These are phyloP conservation scores for Neurospora discreta DNA, from an alignment of 495 filamentous ascomycete genomes.

Conservation along the genomic window DNA sequence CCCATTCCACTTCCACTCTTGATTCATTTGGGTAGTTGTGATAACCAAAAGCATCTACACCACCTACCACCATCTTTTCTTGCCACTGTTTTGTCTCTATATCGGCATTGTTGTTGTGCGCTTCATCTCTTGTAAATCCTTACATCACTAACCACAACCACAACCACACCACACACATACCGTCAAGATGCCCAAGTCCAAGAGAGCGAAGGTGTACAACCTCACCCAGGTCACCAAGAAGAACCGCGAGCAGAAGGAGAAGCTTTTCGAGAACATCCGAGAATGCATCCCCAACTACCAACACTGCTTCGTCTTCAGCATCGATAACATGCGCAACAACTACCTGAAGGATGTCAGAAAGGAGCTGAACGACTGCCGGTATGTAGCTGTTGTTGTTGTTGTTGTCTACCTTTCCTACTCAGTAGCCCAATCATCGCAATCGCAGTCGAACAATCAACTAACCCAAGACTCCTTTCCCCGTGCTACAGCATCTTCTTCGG, in stretches of 20 bases:
- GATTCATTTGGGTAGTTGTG: not conserved
- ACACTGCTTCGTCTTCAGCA: slow-evolving; percentile 81
- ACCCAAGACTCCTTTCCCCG: no score
- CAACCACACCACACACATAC: not conserved
- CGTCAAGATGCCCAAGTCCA: slow-evolving; percentile 84
- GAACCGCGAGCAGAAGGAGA: slow-evolving; percentile 73
- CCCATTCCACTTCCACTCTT: not conserved
- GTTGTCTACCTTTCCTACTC: not conserved
- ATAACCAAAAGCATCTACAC: not conserved
- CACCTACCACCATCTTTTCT: not conserved
- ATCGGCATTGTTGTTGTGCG: not conserved
- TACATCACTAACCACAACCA: not conserved
- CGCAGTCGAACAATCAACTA: not conserved
- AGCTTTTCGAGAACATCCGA: slow-evolving; percentile 77
- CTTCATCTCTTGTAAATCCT: not conserved
- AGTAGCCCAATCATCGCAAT: not conserved
- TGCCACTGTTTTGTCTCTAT: not conserved
- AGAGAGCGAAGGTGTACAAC: slow-evolving; percentile 79
- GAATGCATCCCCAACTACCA: slow-evolving; percentile 78
- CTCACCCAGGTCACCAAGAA: slow-evolving; percentile 87
- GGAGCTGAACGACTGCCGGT: slow-evolving; percentile 79
- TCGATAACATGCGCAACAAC: slow-evolving; percentile 98
- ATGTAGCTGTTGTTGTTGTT: no score
- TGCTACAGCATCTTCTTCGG: slow-evolving; percentile 77
- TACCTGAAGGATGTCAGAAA: slow-evolving; percentile 86